Base-by-base conservation (phyloP, 1,284 basidiomycete species). In the Ganoderma resinaceum region DNA sequence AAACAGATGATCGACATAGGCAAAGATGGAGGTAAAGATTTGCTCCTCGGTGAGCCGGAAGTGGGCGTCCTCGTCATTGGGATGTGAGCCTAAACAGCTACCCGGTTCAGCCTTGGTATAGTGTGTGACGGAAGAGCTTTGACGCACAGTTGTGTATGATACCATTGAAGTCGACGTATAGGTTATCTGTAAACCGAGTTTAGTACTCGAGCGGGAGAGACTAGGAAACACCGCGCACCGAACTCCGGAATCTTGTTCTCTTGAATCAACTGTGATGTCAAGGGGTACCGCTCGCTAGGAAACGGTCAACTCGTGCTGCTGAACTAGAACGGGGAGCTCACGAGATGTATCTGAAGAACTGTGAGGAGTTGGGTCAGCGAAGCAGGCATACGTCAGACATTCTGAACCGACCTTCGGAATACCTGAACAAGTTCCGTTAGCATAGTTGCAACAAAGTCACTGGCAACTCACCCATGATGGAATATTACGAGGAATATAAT, bases 231-330 rank as follows among this genome's bases (percentile, higher is more conserved):
- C 52, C 23, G 74, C 82, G 73, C 70, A 92, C 92, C 92, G 75
- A 95, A 95, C 81, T 99, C 97, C 52, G 97, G 97, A 71, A 99
- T 99, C 83, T 95, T 95, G 83, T 97, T 96, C 86, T 96, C 95
- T 81, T 96, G 90, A 76, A 99, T 98, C 73, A 99, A 86, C 81
- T 99, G 97, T 53, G 97, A 99, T 61, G 97, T 99, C 76, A 99
- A 89, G 70, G 98, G 97, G 80, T 99, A 99, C 73, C 98, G 91
- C 86, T 99, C 98, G 75, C 94, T 95, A 76, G 7, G 59, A 57
- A 9, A 23, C 49, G n/a, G 37, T 78, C 18, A 76, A 66, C 26
- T 42, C 52, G 53, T 9, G 37, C n/a, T n/a, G 37, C 66, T 33
- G 63, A 11, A 1, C 53, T 52, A 7, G 26, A 7, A 29, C 33